These are phyloP conservation scores for Sclerotinia subarctica DNA, from an alignment of 2,329 filamentous ascomycete species.

Conservation along the genomic window DNA sequence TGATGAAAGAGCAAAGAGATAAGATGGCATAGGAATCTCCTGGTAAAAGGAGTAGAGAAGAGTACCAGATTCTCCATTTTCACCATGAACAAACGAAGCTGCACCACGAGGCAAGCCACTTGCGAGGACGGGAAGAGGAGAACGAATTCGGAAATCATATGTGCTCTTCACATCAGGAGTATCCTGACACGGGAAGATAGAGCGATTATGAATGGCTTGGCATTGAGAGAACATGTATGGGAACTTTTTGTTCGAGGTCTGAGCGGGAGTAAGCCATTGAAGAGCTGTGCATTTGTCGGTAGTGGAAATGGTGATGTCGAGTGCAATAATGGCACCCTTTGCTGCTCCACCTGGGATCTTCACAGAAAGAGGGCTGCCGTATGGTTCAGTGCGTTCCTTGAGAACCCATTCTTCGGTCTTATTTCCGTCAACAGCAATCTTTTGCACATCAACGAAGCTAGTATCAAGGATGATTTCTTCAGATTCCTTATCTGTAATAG, in stretches of 20 bases:
- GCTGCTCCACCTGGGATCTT: slow-evolving; percentile 53
- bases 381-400: slow-evolving; percentile 67
- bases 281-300: slow-evolving; percentile 87
- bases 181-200: slow-evolving; percentile 94
- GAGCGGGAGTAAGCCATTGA: slow-evolving; percentile 90
- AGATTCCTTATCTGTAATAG: slow-evolving; percentile 68
- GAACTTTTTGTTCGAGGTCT: slow-evolving; percentile 93
- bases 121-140: slow-evolving; percentile 83
- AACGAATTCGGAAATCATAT: slow-evolving; percentile 83
- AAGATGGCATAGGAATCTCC: slow-evolving; percentile 87
- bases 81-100: slow-evolving; percentile 49
- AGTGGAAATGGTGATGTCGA: slow-evolving; percentile 71
- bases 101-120: slow-evolving; percentile 67
- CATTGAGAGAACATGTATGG: slow-evolving; percentile 99
- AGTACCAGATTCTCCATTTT: slow-evolving; percentile 50
- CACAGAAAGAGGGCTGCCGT: slow-evolving; percentile 68
- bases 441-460: slow-evolving; percentile 72
- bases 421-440: slow-evolving; percentile 66
- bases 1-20: slow-evolving; percentile 87
- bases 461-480: slow-evolving; percentile 83
- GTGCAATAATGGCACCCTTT: slow-evolving; percentile 51
- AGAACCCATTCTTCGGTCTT: slow-evolving; percentile 61
- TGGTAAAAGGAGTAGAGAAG: slow-evolving; percentile 82
- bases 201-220: slow-evolving; percentile 92
- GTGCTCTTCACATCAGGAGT: slow-evolving; percentile 98